These are phyloP conservation scores for Lichenothelia convexa DNA, from an alignment of 495 filamentous ascomycete genomes.

Conservation along the genomic window DNA sequence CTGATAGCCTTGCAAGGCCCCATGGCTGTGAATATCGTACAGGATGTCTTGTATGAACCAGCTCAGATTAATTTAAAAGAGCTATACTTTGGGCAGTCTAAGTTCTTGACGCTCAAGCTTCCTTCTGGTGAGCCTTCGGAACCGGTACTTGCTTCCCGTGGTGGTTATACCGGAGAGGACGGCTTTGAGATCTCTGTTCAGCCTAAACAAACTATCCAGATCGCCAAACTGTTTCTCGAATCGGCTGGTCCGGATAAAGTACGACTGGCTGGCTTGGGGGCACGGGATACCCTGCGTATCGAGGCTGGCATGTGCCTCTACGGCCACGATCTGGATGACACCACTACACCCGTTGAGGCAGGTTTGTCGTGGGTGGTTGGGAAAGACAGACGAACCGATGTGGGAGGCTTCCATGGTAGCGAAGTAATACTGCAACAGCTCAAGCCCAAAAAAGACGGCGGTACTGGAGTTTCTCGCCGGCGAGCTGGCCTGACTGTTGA, in stretches of 20 bases:
- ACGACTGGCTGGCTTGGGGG: slow-evolving; percentile 70
- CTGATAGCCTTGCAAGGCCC: slow-evolving; percentile 83
- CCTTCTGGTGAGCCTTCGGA: slow-evolving; percentile 25
- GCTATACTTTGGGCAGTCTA: slow-evolving; percentile 66
- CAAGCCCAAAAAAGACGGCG: slow-evolving; percentile 45
- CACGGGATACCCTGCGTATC: slow-evolving; percentile 76
- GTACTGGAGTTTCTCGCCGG: slow-evolving; percentile 44
- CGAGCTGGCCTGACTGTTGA: slow-evolving; percentile 70
- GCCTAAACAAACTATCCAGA: slow-evolving; percentile 31
- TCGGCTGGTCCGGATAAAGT: slow-evolving; percentile 40
- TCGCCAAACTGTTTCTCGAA: slow-evolving; percentile 46
- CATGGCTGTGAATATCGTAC: slow-evolving; percentile 43
- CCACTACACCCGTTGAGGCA: slow-evolving; percentile 72
- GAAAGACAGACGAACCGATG: slow-evolving; percentile 48
- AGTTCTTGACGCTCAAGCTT: slow-evolving; percentile 34
- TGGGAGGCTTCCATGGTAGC: slow-evolving; percentile 53
- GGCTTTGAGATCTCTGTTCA: slow-evolving; percentile 91
- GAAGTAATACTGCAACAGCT: slow-evolving; percentile 55
- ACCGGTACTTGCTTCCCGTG: slow-evolving; percentile 62
- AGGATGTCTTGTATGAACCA: slow-evolving; percentile 20
- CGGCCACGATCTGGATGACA: slow-evolving; percentile 87
- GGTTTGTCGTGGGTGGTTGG: slow-evolving; percentile 72
- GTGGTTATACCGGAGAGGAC: slow-evolving; percentile 93
- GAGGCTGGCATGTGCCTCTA: slow-evolving; percentile 98
- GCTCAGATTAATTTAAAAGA: slow-evolving; percentile 37